These are phyloP conservation scores for Yarrowia bubula DNA, from an alignment of 805 yeast species.

Conservation along the genomic window DNA sequence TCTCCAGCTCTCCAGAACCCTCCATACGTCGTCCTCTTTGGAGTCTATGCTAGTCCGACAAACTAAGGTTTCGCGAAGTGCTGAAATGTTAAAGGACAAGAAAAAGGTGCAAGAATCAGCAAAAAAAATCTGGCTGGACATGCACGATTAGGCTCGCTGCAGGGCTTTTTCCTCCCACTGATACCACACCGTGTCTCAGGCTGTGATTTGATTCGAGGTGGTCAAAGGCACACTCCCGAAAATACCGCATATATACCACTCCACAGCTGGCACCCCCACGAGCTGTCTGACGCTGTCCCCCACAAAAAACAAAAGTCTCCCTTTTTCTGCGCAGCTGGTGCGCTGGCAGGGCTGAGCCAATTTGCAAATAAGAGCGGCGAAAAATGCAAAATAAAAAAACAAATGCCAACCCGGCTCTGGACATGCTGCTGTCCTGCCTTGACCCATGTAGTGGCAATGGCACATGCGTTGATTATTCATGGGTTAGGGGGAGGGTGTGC, in stretches of 20 bases:
- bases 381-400: too few species aligned
- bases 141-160: slow-evolving; percentile 26
- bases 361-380: too few species aligned
- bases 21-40: too few species aligned
- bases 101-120: too few species aligned
- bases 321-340: too few species aligned
- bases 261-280: too few species aligned
- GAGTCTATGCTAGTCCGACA: background rate
- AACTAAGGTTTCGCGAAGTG: background rate
- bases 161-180: slow-evolving; percentile 1
- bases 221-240: too few species aligned
- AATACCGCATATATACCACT: too few species aligned
- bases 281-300: too few species aligned
- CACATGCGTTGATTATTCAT: background rate
- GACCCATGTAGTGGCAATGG: background rate
- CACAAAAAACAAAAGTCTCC: background rate
- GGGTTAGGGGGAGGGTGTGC: background rate
- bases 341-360: too few species aligned
- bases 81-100: too few species aligned
- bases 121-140: background rate
- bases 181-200: background rate
- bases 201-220: background rate
- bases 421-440: slow-evolving; percentile 7
- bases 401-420: background rate
- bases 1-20: too few species aligned